Conservation (phyloP, 179 eudicot species). For the Beta lomatogona region DNA sequence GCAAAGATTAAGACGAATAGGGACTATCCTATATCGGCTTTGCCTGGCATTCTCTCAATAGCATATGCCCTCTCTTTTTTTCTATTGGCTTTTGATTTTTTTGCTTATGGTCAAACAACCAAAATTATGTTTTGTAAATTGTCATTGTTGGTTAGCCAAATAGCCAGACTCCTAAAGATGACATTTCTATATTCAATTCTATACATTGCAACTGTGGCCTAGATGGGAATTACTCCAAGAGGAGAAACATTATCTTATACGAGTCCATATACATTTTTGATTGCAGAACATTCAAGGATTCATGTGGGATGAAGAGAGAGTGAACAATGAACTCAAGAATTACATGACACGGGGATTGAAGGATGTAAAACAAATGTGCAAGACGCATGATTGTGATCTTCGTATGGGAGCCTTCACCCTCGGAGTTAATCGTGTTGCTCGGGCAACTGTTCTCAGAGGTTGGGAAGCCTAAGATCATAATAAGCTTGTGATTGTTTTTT, state of each 20-base stretch:
- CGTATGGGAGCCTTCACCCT: conserved; percentile 96
- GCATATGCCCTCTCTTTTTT: no score
- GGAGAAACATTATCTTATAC: not conserved
- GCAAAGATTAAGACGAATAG: no score
- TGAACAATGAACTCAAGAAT: conserved; percentile 73
- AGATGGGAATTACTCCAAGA: not conserved
- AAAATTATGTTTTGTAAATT: no score
- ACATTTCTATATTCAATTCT: not conserved
- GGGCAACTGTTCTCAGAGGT: conserved; percentile 81
- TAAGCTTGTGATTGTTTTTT: not conserved
- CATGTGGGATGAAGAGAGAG: conserved; percentile 95
- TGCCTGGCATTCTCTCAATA: no score
- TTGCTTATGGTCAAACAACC: no score
- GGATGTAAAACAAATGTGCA: conserved; percentile 78
- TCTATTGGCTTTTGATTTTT: no score
- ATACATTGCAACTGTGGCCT: not conserved
- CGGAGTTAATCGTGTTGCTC: conserved; percentile 87
- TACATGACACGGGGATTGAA: conserved; percentile 78
- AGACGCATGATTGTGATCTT: conserved; percentile 74
- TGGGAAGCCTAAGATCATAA: conserved; percentile 71
- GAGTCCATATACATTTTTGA: not conserved
- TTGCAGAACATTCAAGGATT: conserved; percentile 96
- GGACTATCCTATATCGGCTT: not conserved
- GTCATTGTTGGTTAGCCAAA: no score
- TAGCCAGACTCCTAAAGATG: no score